Conservation (phyloP, 176 grass and related monocot species). For the Alloteropsis semialata region DNA sequence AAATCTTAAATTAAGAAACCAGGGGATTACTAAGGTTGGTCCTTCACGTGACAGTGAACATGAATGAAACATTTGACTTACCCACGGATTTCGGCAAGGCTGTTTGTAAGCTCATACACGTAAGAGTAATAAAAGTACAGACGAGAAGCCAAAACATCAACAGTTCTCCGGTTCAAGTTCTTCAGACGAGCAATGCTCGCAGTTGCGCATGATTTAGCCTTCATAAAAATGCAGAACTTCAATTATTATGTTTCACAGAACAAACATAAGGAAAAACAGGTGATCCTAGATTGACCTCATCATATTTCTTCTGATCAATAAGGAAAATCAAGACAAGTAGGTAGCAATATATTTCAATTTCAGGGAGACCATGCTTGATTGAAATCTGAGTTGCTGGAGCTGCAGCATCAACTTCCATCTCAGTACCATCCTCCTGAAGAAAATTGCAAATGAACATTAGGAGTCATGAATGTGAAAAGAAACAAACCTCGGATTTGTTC, state of each 20-base stretch:
- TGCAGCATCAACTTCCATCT: slow-evolving; percentile 70
- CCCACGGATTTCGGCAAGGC: slow-evolving; percentile 90
- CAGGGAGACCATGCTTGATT: slow-evolving; percentile 62
- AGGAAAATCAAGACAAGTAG: slow-evolving; percentile 81
- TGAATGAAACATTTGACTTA: slow-evolving; percentile 25
- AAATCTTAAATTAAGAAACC: background rate
- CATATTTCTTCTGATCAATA: slow-evolving; percentile 73
- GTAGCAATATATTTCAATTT: slow-evolving; percentile 90
- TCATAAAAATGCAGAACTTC: slow-evolving; percentile 2
- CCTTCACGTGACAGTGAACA: background rate
- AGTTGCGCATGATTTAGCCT: slow-evolving; percentile 86
- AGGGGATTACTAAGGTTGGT: background rate
- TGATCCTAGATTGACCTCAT: slow-evolving; percentile 37
- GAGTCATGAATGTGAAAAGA: background rate
- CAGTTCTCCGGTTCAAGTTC: slow-evolving; percentile 77
- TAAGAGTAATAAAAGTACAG: slow-evolving; percentile 85
- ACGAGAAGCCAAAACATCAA: slow-evolving; percentile 78
- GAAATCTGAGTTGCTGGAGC: slow-evolving; percentile 46
- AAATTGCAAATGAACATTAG: slow-evolving; percentile 10
- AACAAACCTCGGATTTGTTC: background rate
- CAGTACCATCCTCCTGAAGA: slow-evolving; percentile 54
- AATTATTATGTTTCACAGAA: background rate
- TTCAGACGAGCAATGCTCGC: slow-evolving; percentile 73
- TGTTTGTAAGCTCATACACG: slow-evolving; percentile 77
- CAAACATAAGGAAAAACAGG: background rate